Conservation (phyloP, 2,329 filamentous ascomycete species). For the Cordyceps tenuipes region DNA sequence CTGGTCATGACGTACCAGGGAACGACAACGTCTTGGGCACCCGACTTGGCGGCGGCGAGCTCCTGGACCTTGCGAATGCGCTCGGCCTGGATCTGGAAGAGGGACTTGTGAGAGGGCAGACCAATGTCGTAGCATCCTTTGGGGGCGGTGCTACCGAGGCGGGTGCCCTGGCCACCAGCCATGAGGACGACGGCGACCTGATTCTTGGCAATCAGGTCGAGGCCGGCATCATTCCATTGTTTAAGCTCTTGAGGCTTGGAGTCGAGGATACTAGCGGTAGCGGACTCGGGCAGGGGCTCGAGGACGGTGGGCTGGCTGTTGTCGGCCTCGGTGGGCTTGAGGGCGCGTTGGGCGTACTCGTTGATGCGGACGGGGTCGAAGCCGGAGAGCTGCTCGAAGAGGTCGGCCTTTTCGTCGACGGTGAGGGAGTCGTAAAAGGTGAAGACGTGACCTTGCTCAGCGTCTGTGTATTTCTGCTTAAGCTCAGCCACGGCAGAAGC, state of each 20-base stretch:
- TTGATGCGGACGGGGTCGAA: conserved; percentile 87
- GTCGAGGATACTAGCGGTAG: conserved; percentile 85
- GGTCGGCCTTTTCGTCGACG: conserved; percentile 61
- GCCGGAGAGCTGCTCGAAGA: conserved; percentile 72
- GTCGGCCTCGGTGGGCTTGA: conserved; percentile 62
- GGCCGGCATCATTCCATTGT: conserved; percentile 73
- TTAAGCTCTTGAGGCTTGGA: conserved; percentile 70
- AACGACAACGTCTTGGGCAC: conserved; percentile 50
- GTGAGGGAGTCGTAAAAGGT: conserved; percentile 74
- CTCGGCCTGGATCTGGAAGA: conserved; percentile 97
- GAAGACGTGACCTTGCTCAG: conserved; percentile 73
- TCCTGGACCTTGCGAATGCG: conserved; percentile 79
- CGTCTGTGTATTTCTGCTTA: conserved; percentile 64
- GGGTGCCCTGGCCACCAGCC: conserved; percentile 93
- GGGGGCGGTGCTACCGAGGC: conserved; percentile 86
- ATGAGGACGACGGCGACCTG: conserved; percentile 84
- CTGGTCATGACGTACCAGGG: conserved; percentile 99
- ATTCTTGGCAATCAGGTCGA: conserved; percentile 72
- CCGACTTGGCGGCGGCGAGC: conserved; percentile 64
- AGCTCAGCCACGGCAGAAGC: conserved; percentile 59
- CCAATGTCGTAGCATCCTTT: conserved; percentile 98
- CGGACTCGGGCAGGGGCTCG: conserved; percentile 80
- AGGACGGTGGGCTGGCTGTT: conserved; percentile 49
- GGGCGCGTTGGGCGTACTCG: conserved; percentile 70
- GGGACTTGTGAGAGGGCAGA: conserved; percentile 81